phyloP scores from a whole-genome alignment of 1,139 yeast genomes.

The Lodderomyces oxycetoniae region DNA sequence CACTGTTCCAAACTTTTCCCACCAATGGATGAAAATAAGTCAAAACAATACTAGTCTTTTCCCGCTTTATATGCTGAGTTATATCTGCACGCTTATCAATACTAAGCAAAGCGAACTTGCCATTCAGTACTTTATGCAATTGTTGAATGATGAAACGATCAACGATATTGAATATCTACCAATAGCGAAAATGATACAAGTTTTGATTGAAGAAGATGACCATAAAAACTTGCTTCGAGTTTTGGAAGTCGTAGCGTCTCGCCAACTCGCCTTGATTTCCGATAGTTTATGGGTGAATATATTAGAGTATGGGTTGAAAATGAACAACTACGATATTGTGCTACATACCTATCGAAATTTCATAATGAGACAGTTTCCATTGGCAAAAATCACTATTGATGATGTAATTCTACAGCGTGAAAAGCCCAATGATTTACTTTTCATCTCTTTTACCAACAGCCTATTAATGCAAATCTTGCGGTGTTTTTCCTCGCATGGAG shows the following conservation, averaged over 20 bases:
- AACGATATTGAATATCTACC: slow-evolving; percentile 1
- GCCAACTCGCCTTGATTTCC: slow-evolving; percentile 10
- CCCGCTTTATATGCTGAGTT: slow-evolving; percentile 5
- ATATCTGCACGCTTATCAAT: slow-evolving; percentile 3
- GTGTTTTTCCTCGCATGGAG: slow-evolving; percentile 34
- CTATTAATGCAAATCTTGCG: slow-evolving; percentile 26
- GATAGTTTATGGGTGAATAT: slow-evolving; percentile 21
- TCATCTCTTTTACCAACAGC: slow-evolving; percentile 16
- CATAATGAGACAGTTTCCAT: slow-evolving; percentile 27
- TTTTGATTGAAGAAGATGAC: background rate
- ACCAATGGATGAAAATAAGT: slow-evolving; percentile 1
- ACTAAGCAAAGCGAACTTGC: slow-evolving; percentile 1
- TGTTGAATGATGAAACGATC: background rate
- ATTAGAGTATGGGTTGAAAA: slow-evolving; percentile 22
- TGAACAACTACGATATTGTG: slow-evolving; percentile 26
- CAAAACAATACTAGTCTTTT: too few relatives aligned
- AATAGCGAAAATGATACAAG: background rate
- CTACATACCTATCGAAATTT: slow-evolving; percentile 25
- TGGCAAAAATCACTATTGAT: slow-evolving; percentile 20
- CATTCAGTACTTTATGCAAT: background rate
- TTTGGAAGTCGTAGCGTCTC: background rate
- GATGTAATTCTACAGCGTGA: slow-evolving; percentile 19
- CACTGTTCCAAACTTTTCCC: slow-evolving; percentile 1
- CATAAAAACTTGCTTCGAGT: background rate
- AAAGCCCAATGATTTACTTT: slow-evolving; percentile 7